These are phyloP conservation scores for Posidonia oceanica DNA, from an alignment of 116 monocot genomes.

Conservation along the genomic window DNA sequence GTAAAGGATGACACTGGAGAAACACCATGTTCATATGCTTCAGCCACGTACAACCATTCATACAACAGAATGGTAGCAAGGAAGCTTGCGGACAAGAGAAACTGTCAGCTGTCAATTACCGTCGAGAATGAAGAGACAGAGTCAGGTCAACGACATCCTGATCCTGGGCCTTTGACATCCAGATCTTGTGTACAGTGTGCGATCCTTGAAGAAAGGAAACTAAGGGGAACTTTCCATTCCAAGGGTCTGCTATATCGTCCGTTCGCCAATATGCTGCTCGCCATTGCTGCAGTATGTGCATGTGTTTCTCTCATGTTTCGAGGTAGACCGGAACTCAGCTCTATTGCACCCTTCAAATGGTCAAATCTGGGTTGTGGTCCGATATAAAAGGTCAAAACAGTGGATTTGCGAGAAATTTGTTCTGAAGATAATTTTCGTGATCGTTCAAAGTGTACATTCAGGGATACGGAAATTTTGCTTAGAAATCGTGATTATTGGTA, in stretches of 20 bases:
- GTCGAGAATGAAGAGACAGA: conserved; percentile 22
- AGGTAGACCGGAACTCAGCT: conserved; percentile 45
- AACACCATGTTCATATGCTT: conserved; percentile 58
- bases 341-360: conserved; percentile 69
- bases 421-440: no score
- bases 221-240: conserved; percentile 8
- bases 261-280: conserved; percentile 61
- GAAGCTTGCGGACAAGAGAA: conserved; percentile 51
- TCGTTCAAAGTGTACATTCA: no score
- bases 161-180: no score
- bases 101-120: conserved; percentile 49
- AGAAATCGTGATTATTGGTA: no score
- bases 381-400: not conserved
- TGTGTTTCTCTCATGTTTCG: conserved; percentile 82
- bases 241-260: conserved; percentile 52
- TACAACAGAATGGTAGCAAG: conserved; percentile 63
- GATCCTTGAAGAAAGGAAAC: conserved; percentile 13
- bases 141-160: not conserved
- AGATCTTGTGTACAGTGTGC: conserved; percentile 17
- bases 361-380: conserved; percentile 69
- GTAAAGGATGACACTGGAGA: conserved; percentile 44
- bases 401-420: not conserved
- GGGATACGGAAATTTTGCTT: no score
- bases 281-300: conserved; percentile 89
- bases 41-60: conserved; percentile 43